phyloP scores from a whole-genome alignment of 202 grass and related monocot species.

The Digitaria exilis region DNA sequence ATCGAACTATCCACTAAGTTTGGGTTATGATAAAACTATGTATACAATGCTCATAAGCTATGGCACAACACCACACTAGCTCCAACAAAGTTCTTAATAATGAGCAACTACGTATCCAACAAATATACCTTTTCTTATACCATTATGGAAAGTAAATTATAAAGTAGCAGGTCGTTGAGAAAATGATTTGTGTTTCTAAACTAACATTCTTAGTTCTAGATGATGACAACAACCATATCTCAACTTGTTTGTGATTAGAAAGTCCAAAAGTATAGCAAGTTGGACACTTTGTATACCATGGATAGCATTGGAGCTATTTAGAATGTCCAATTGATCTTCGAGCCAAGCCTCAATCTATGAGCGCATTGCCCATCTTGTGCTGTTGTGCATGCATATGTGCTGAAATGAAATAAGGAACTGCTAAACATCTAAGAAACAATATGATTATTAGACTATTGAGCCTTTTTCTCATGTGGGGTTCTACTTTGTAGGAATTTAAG shows the following conservation, averaged over 20 bases:
- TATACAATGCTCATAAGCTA: background rate
- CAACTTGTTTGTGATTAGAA: background rate
- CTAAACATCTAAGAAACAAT: background rate
- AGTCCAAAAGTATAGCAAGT: background rate
- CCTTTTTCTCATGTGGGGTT: background rate
- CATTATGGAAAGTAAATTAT: background rate
- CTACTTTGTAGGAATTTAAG: background rate
- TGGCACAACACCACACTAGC: background rate
- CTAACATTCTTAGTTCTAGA: background rate
- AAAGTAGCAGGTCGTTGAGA: background rate
- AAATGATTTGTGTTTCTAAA: background rate
- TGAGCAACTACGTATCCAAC: no score
- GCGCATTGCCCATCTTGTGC: background rate
- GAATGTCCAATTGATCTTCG: background rate
- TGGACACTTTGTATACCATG: background rate
- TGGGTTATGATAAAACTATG: no score
- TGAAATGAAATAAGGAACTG: background rate
- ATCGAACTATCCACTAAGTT: no score
- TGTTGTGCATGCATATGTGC: background rate
- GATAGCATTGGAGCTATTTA: background rate
- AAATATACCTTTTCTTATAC: no score
- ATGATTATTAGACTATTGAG: background rate
- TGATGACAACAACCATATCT: background rate
- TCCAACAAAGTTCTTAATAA: no score
- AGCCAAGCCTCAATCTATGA: slow-evolving; percentile 1